phyloP scores from a whole-genome alignment of 768 basidiomycete genomes.

The Lactifluus pinguis region DNA sequence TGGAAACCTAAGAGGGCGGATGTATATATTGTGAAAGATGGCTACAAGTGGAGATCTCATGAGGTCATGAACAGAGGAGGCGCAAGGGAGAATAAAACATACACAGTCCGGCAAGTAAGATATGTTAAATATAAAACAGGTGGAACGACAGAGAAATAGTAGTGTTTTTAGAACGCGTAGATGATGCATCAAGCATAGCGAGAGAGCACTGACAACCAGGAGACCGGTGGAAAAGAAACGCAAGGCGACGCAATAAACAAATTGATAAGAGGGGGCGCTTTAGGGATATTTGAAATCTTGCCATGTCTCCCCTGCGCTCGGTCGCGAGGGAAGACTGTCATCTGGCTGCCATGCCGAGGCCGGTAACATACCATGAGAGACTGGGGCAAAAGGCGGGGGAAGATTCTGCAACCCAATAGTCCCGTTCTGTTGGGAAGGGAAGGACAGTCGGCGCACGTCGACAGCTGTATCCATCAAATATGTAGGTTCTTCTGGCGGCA shows the following conservation, averaged over 20 bases:
- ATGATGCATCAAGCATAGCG: conserved; percentile 5
- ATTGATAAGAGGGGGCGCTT: neutral
- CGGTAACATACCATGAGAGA: neutral
- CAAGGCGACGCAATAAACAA: neutral
- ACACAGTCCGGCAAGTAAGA: conserved; percentile 13
- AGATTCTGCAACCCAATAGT: conserved; percentile 5
- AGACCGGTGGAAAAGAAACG: neutral
- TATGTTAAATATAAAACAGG: conserved; percentile 14
- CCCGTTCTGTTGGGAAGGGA: conserved; percentile 7
- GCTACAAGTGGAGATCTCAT: conserved; percentile 10
- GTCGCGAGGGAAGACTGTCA: neutral
- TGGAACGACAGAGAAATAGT: neutral
- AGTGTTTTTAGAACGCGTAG: neutral
- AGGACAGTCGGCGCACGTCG: conserved; percentile 2
- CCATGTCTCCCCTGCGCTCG: conserved; percentile 5
- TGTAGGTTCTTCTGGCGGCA: conserved; percentile 10
- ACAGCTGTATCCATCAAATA: conserved; percentile 1
- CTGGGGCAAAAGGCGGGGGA: neutral
- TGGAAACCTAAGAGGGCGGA: neutral
- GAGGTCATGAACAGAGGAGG: neutral
- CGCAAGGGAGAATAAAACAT: neutral
- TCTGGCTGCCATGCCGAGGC: conserved; percentile 1
- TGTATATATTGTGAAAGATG: conserved; percentile 7
- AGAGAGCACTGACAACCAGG: neutral
- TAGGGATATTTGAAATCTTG: conserved; percentile 10